A percentile compares a stretch with the other conserved stretches of the same genome.
phyloP scores from a whole-genome alignment of 2,329 filamentous ascomycete species.

The Colletotrichum siamense region DNA sequence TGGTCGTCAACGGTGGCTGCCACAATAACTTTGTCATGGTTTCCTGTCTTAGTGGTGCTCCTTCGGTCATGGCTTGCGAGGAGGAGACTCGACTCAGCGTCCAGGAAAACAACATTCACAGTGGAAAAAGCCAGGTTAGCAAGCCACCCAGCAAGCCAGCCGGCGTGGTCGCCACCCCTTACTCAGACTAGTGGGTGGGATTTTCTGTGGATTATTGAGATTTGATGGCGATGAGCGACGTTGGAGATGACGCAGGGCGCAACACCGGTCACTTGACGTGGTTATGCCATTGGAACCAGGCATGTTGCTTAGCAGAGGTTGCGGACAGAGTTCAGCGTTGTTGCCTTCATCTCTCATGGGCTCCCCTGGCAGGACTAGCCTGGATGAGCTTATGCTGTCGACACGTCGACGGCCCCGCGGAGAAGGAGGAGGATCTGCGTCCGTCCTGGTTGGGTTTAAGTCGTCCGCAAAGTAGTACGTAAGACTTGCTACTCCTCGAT shows the following conservation, averaged over 20 bases:
- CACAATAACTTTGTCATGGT: background rate
- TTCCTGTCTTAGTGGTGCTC: background rate
- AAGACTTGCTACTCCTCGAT: background rate
- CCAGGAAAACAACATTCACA: background rate
- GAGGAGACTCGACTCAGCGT: background rate
- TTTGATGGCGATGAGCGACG: background rate
- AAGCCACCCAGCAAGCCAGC: background rate
- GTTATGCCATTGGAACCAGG: background rate
- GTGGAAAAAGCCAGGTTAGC: background rate
- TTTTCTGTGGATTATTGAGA: background rate
- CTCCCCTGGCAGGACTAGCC: background rate
- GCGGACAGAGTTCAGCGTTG: background rate
- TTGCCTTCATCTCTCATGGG: background rate
- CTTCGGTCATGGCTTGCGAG: background rate
- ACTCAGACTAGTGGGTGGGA: background rate
- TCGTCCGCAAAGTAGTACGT: background rate
- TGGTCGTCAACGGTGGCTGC: background rate
- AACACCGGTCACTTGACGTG: background rate
- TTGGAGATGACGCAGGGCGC: background rate
- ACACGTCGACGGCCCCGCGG: background rate
- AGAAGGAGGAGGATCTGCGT: background rate
- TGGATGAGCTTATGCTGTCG: background rate
- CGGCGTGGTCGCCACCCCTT: background rate
- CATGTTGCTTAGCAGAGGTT: background rate
- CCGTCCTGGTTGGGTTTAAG: background rate